Evolutionary conservation across 495 filamentous ascomycete genomes (phyloP), one percentile per base, ranked within the genome.

Genomic region (Gamarada debralockiae): DNA sequence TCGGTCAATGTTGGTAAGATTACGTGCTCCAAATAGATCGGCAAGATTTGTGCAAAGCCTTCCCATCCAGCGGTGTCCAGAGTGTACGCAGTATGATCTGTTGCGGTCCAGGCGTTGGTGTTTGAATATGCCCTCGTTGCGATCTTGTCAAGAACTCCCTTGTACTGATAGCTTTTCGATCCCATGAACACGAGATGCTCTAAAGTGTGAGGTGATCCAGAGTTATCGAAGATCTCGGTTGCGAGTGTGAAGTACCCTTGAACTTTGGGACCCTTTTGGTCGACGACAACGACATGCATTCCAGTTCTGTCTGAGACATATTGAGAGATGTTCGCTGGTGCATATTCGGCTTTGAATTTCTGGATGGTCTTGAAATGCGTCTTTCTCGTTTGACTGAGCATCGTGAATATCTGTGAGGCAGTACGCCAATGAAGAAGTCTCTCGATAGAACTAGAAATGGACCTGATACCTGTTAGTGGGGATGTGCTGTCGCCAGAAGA

Each of bases 131-230:
- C 88, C 49, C 93, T 80, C 9, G 88, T 92, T 10, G 95, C 90
- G 49, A 97, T 78, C 70, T 92, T 95, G 66, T 97, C 93, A 12
- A 99, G 74, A 20, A 97, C 79, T 1, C 95, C 93, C 66, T 97
- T 97, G 70, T 96, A 98, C 31, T 76, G 80, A 72, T 95, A 97
- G 67, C 79, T 91, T 65, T 89, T 91, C 22, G 93, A 97, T 9
- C 93, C 93, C 93, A 97, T 97, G 67, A 99, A 99, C 59, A 89
- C 81, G 10, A 99, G 73, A 73, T 99, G 93, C 73, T 99, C 93
- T 23, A 99, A 74, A 0, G 93, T 99, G 65, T 97, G 93, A 2
- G 93, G 93, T 6, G 93, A 85, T 15, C 93, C 93, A 6, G 92
- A 96, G 64, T 97, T 90, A 68, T 97, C 93, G 56, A 93, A 86